Conservation (phyloP, 768 basidiomycete species). For the Vararia minispora region DNA sequence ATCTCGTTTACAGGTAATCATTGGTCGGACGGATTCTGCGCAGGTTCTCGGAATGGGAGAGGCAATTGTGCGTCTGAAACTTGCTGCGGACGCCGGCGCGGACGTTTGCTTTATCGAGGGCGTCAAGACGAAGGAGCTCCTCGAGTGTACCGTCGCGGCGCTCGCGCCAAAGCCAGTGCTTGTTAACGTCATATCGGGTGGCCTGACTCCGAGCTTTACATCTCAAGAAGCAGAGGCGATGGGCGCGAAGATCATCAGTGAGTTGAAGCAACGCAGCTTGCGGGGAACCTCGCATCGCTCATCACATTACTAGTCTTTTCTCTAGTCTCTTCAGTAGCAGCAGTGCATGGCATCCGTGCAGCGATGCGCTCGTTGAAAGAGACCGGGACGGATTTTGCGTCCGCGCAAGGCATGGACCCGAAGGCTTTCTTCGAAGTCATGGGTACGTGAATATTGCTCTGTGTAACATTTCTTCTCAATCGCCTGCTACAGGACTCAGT, state of each 20-base stretch:
- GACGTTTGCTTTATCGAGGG: constrained; percentile 81
- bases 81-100: constrained; percentile 63
- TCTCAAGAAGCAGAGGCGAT: constrained; percentile 52
- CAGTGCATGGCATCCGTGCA: constrained; percentile 64
- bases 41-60: constrained; percentile 76
- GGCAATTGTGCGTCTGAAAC: constrained; percentile 50
- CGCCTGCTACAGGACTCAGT: constrained; percentile 31
- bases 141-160: constrained; percentile 52
- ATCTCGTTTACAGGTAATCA: constrained; percentile 37
- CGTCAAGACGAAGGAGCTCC: constrained; percentile 54
- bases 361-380: constrained; percentile 71
- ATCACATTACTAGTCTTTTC: constrained; percentile 73
- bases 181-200: constrained; percentile 72
- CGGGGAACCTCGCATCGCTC: too few species aligned
- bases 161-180: constrained; percentile 67
- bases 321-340: constrained; percentile 64
- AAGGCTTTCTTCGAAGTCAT: constrained; percentile 70
- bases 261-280: too few species aligned
- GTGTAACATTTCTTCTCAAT: neutral
- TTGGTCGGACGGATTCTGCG: constrained; percentile 69
- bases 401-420: constrained; percentile 58
- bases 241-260: constrained; percentile 76
- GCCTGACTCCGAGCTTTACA: constrained; percentile 67
- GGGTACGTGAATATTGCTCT: constrained; percentile 32
- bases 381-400: constrained; percentile 62